Conservation (phyloP, 805 yeast genomes). For the Schwanniomyces occidentalis region DNA sequence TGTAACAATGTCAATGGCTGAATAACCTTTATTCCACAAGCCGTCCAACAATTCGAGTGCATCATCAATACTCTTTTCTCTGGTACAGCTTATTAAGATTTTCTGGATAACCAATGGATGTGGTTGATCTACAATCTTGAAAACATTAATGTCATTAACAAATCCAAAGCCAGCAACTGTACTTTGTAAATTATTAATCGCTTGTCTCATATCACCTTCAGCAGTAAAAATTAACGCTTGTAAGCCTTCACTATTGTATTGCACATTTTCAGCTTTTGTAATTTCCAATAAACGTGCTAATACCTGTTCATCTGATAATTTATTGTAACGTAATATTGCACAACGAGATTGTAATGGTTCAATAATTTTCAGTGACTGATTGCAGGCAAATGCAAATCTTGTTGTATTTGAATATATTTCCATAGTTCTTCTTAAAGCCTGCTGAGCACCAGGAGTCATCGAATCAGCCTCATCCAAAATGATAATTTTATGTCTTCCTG, state of each 20-base stretch:
- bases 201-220: constrained; percentile 99
- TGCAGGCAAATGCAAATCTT: constrained; percentile 98
- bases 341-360: constrained; percentile 97
- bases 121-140: constrained; percentile 93
- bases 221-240: constrained; percentile 93
- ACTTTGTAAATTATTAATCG: constrained; percentile 89
- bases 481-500: constrained; percentile 88
- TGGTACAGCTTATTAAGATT: constrained; percentile 46
- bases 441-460: constrained; percentile 97
- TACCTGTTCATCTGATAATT: constrained; percentile 82
- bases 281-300: constrained; percentile 73
- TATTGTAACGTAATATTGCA: constrained; percentile 85
- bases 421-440: constrained; percentile 92
- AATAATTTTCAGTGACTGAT: constrained; percentile 89
- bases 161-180: constrained; percentile 91
- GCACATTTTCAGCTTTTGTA: constrained; percentile 65
- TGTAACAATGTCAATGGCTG: constrained; percentile 89
- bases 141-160: constrained; percentile 90
- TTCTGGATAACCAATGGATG: constrained; percentile 84
- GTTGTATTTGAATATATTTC: constrained; percentile 94
- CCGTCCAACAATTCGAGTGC: constrained; percentile 63
- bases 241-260: constrained; percentile 85
- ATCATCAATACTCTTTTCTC: constrained; percentile 51
- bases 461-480: constrained; percentile 95
- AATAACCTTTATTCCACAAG: constrained; percentile 88